Percentiles rank a stretch among this genome's conserved stretches.
Conservation (phyloP, 1,139 yeast genomes). For the Pichia sp. region DNA sequence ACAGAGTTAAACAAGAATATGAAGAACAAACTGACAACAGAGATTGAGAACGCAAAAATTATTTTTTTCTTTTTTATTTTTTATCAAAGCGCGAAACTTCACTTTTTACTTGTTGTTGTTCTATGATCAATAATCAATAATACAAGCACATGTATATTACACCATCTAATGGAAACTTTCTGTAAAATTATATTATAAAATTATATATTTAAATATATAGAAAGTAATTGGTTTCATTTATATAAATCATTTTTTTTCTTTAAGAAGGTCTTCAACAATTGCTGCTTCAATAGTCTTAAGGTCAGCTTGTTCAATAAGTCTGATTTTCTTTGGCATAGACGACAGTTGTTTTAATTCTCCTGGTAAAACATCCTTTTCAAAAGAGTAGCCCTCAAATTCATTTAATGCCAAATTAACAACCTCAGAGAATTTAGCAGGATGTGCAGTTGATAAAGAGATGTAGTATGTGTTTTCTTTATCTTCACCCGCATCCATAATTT, state of each 20-base stretch:
- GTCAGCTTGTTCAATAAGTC: conserved; percentile 67
- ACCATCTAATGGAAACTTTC: too few species aligned
- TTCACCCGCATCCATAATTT: conserved; percentile 47
- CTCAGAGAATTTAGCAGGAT: conserved; percentile 96
- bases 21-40: too few species aligned
- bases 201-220: too few species aligned
- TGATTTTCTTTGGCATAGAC: conserved; percentile 68
- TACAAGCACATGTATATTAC: too few species aligned
- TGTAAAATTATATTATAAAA: too few species aligned
- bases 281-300: conserved; percentile 66
- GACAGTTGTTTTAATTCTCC: conserved; percentile 73
- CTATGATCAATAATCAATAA: too few species aligned
- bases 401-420: conserved; percentile 81
- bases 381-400: conserved; percentile 65
- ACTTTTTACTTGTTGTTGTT: too few species aligned
- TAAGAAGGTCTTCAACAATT: conserved; percentile 63
- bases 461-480: conserved; percentile 42
- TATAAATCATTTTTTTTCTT: conserved; percentile 31
- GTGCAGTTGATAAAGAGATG: conserved; percentile 91
- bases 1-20: too few species aligned
- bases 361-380: conserved; percentile 85
- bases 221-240: too few species aligned
- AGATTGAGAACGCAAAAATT: too few species aligned
- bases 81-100: too few species aligned
- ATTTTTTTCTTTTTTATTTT: too few species aligned